phyloP scores from a whole-genome alignment of 1,284 basidiomycete genomes.

The Boletus albobrunnescens region DNA sequence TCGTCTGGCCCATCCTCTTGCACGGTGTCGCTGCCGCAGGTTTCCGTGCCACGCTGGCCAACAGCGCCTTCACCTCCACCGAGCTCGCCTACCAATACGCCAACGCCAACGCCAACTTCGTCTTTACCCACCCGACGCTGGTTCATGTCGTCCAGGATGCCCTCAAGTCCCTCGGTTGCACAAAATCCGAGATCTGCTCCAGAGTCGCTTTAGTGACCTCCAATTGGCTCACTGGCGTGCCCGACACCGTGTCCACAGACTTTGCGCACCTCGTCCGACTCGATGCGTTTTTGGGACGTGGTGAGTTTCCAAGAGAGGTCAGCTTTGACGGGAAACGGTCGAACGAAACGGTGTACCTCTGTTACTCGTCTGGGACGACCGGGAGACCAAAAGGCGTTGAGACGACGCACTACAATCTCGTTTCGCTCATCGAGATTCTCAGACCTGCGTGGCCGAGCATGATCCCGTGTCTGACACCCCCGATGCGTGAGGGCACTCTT shows the following conservation, averaged over 20 bases:
- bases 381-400: constrained; percentile 59
- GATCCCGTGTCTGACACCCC: constrained; percentile 25
- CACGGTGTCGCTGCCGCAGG: constrained; percentile 56
- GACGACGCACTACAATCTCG: constrained; percentile 67
- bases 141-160: constrained; percentile 43
- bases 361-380: constrained; percentile 66
- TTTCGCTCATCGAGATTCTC: constrained; percentile 45
- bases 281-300: constrained; percentile 43
- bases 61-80: constrained; percentile 41
- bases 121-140: constrained; percentile 53
- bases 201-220: constrained; percentile 45
- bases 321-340: constrained; percentile 46
- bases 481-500: constrained; percentile 1
- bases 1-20: constrained; percentile 60
- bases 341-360: constrained; percentile 57
- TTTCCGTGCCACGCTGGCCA: constrained; percentile 45
- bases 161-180: constrained; percentile 41
- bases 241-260: constrained; percentile 26
- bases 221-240: constrained; percentile 40
- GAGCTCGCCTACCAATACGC: constrained; percentile 50
- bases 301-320: constrained; percentile 45
- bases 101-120: constrained; percentile 51
- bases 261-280: constrained; percentile 33
- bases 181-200: constrained; percentile 39
- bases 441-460: constrained; percentile 39